Evolutionary conservation across 1,139 yeast species (phyloP).

Genomic region (Geotrichum siamense): DNA sequence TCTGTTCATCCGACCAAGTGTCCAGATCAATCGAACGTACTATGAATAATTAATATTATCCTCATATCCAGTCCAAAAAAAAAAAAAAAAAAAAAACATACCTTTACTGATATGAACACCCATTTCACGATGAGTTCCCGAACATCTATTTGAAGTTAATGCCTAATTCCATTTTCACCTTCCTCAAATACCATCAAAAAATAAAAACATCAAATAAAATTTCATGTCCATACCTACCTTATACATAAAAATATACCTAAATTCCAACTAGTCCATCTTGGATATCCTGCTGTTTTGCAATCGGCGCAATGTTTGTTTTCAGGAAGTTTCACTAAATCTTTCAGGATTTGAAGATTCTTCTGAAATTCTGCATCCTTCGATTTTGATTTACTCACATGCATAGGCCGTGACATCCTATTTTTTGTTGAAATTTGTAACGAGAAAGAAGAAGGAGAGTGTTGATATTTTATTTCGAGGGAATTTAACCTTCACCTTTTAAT

Average conservation of each 20-base stretch:
- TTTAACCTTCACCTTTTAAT: neutral
- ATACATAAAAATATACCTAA: constrained; percentile 90
- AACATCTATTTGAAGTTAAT: constrained; percentile 48
- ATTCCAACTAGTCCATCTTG: constrained; percentile 98
- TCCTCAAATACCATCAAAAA: too few relatives aligned
- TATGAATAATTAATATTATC: constrained; percentile 1
- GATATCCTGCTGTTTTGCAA: constrained; percentile 82
- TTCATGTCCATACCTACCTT: constrained; percentile 21
- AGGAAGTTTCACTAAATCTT: constrained; percentile 65
- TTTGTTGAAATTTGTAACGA: too few relatives aligned
- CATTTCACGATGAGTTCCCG: constrained; percentile 91
- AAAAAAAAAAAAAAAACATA: too few relatives aligned
- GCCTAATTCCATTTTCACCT: too few relatives aligned
- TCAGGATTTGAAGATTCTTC: constrained; percentile 62
- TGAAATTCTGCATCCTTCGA: constrained; percentile 12
- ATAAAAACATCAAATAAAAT: neutral
- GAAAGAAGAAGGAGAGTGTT: too few relatives aligned
- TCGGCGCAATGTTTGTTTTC: constrained; percentile 81
- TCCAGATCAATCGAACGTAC: constrained; percentile 77
- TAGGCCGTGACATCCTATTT: too few relatives aligned
- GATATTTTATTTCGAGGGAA: too few relatives aligned
- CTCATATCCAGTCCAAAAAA: neutral
- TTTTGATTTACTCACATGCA: too few relatives aligned
- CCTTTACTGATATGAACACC: constrained; percentile 73
- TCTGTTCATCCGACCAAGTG: constrained; percentile 94